Base-by-base conservation (phyloP, 306 rosid species). In the Chamaecrista fasciculata region DNA sequence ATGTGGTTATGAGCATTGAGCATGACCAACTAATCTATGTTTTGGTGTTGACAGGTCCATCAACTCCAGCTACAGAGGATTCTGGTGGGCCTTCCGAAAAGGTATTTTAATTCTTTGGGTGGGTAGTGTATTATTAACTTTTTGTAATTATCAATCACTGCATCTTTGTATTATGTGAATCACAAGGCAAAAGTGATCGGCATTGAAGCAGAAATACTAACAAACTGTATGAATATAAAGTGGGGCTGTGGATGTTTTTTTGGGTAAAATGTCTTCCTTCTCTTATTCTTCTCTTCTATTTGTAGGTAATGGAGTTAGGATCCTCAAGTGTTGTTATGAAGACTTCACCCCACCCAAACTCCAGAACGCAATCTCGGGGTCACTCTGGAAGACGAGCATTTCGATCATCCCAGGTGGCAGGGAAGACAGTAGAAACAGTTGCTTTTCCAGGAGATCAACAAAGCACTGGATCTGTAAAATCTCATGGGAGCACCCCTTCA, bases 221-320 rank as follows among this genome's bases (percentile, higher is more conserved):
- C 20, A 19, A 55, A 62, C 48, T 26, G 40, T 59, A 26, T 40
- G 50, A 31, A 48, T 60, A 6, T 14, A 20, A 56, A 21, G 1
- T 76, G 47, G 52, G 36, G 4, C 25, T 4, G 11, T 31, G 65
- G 28, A 1, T 62, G 69, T 52, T 31, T 56, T 34, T 33, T 42
- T 57, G 11, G 25, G 43, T 25, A 34, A 34, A 8, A 15, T 7
- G n/a, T 9, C 19, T 34, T 7, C 25, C 9, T 12, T 16, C 23
- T 33, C 28, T 19, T n/a, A 59, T 59, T 33, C 26, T 59, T 59
- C 65, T 33, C n/a, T 63, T 66, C 34, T 70, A 15, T 53, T 65
- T 55, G 43, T 85, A 89, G 97, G 92, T 89, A 70, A 92, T 71
- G 2, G 86, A 78, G 49, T 36, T 26, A 26, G 78, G 75, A 65